These are phyloP conservation scores for Trichoderma hamatum DNA, from an alignment of 2,329 filamentous ascomycete genomes.

Conservation along the genomic window DNA sequence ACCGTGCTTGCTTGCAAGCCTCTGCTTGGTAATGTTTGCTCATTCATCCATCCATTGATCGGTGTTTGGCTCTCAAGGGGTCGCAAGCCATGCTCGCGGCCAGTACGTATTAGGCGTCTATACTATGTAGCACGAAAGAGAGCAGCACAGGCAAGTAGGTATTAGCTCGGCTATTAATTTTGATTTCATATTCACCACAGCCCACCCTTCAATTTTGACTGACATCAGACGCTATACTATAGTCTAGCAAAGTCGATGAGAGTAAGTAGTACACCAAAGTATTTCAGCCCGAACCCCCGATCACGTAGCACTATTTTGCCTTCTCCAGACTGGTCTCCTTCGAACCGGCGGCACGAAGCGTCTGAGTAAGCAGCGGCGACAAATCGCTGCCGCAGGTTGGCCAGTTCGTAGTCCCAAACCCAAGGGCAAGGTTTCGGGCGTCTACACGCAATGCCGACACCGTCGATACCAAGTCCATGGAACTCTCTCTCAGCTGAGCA, in stretches of 20 bases:
- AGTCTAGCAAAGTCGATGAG: not conserved
- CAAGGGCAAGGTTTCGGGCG: conserved; percentile 16
- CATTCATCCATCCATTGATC: not conserved
- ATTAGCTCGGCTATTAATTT: not conserved
- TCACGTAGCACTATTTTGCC: not conserved
- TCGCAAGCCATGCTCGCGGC: not conserved
- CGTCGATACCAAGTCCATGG: conserved; percentile 21
- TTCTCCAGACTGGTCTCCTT: not conserved
- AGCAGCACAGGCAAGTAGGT: not conserved
- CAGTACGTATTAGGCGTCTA: not conserved
- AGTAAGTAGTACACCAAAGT: not conserved
- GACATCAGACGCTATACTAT: not conserved
- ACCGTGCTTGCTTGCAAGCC: not conserved
- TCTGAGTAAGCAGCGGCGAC: not conserved
- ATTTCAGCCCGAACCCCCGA: not conserved
- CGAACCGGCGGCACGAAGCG: not conserved
- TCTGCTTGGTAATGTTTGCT: not conserved
- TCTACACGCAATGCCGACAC: not conserved
- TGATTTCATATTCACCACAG: not conserved
- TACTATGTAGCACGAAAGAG: not conserved
- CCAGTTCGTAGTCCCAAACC: conserved; percentile 9
- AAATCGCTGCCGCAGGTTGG: not conserved
- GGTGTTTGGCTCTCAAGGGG: not conserved
- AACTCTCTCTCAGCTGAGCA: conserved; percentile 18
- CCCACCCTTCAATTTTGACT: not conserved